A percentile compares a stretch with the other conserved stretches of the same genome.
Conservation (phyloP, 2,329 filamentous ascomycete species). For the Xylaria sp. region DNA sequence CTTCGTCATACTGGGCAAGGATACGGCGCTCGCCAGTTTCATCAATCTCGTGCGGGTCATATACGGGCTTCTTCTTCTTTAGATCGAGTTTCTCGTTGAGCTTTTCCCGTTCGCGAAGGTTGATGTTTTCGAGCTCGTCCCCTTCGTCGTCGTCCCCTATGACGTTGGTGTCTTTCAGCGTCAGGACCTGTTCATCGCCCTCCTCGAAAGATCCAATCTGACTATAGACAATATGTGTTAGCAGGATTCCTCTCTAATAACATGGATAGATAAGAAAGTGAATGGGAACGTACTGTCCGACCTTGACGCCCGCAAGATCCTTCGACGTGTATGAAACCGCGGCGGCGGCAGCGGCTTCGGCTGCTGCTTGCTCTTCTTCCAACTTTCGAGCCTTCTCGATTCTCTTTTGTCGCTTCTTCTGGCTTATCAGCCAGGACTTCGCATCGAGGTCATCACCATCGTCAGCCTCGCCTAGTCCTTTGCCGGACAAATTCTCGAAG, state of each 20-base stretch:
- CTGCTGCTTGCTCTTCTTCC: constrained; percentile 78
- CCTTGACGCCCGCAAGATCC: constrained; percentile 87
- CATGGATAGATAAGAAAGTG: not conserved
- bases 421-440: constrained; percentile 81
- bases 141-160: constrained; percentile 79
- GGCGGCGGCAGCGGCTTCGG: constrained; percentile 67
- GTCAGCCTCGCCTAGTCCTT: constrained; percentile 77
- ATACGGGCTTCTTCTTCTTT: constrained; percentile 88
- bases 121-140: constrained; percentile 83
- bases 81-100: constrained; percentile 76
- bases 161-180: constrained; percentile 90
- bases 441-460: constrained; percentile 71
- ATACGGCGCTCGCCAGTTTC: constrained; percentile 68
- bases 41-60: constrained; percentile 80
- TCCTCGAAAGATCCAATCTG: constrained; percentile 81
- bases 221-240: constrained; percentile 5
- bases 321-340: constrained; percentile 75
- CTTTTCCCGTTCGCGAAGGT: constrained; percentile 71
- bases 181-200: constrained; percentile 84
- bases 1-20: constrained; percentile 91
- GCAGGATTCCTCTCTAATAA: not conserved
- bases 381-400: constrained; percentile 74
- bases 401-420: constrained; percentile 93
- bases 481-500: constrained; percentile 75
- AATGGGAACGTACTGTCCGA: constrained; percentile 62